A percentile compares a stretch with the other conserved stretches of the same genome.
Evolutionary conservation across 768 basidiomycete species (phyloP).

Genomic region (Mycena epipterygia): DNA sequence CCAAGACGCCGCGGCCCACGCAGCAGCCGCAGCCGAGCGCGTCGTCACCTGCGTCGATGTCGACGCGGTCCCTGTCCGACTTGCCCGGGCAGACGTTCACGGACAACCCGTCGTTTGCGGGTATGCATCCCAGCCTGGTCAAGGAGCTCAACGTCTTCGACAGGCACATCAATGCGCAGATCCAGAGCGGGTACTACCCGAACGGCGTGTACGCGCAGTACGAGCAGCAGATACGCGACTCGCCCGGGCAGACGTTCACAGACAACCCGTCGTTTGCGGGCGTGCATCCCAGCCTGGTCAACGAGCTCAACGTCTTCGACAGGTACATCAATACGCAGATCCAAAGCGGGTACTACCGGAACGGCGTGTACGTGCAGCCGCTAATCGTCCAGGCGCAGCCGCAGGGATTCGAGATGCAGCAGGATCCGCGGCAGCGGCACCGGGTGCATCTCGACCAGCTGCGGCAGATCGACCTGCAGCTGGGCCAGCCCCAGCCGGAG

Average conservation of each 20-base stretch:
- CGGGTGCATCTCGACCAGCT: constrained; percentile 28
- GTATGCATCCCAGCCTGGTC: constrained; percentile 69
- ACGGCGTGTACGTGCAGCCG: constrained; percentile 32
- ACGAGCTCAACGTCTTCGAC: constrained; percentile 70
- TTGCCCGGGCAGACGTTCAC: constrained; percentile 48
- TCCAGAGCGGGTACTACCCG: constrained; percentile 59
- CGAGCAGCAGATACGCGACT: constrained; percentile 43
- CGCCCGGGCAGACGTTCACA: constrained; percentile 35
- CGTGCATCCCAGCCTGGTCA: constrained; percentile 69
- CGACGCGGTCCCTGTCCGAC: constrained; percentile 46
- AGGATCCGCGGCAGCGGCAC: constrained; percentile 36
- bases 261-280: constrained; percentile 54
- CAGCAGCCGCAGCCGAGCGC: constrained; percentile 18
- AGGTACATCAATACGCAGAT: constrained; percentile 67
- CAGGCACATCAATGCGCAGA: constrained; percentile 64
- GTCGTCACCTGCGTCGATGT: constrained; percentile 34
- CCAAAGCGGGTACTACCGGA: constrained; percentile 39
- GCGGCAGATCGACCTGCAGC: constrained; percentile 36
- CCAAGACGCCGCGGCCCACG: constrained; percentile 37
- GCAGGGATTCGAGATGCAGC: constrained; percentile 34
- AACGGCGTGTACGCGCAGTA: constrained; percentile 51
- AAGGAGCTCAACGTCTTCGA: constrained; percentile 71
- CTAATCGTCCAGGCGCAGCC: constrained; percentile 40
- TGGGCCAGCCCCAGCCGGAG: constrained; percentile 41
- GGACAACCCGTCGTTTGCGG: constrained; percentile 58